A percentile compares a stretch with the other conserved stretches of the same genome.
Evolutionary conservation across 768 basidiomycete species (phyloP).

Genomic region (Agrocybe pediades): DNA sequence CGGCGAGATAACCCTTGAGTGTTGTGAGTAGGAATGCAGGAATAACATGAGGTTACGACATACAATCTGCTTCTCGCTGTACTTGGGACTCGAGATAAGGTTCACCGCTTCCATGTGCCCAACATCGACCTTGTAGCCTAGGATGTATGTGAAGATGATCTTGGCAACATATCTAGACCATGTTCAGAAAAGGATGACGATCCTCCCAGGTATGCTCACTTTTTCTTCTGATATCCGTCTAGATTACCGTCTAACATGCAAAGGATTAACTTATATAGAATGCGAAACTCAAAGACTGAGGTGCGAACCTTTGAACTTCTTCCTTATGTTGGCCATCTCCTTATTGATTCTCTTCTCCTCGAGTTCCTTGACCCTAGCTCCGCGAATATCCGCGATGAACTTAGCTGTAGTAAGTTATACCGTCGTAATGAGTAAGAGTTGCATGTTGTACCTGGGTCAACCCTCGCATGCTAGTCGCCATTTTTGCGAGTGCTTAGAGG

Average conservation of each 20-base stretch:
- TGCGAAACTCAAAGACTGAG: slow-evolving; percentile 5
- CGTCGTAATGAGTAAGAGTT: background rate
- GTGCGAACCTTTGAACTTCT: slow-evolving; percentile 92
- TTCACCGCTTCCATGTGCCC: slow-evolving; percentile 99
- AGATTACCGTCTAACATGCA: slow-evolving; percentile 69
- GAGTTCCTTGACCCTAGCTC: slow-evolving; percentile 92
- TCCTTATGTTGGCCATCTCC: slow-evolving; percentile 99
- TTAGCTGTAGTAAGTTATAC: slow-evolving; percentile 31
- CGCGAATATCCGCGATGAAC: slow-evolving; percentile 99
- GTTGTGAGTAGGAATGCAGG: slow-evolving; percentile 13
- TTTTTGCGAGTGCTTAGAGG: slow-evolving; percentile 32
- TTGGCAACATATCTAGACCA: slow-evolving; percentile 88
- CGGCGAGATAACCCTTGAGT: slow-evolving; percentile 90
- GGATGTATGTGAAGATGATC: slow-evolving; percentile 98
- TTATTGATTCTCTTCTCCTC: slow-evolving; percentile 99
- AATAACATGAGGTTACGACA: slow-evolving; percentile 26
- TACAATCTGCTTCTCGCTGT: slow-evolving; percentile 99
- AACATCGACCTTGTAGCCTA: slow-evolving; percentile 98
- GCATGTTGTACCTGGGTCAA: slow-evolving; percentile 77
- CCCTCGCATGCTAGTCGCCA: slow-evolving; percentile 92
- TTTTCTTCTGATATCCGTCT: slow-evolving; percentile 92
- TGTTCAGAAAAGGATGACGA: background rate
- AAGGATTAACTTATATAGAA: slow-evolving; percentile 5
- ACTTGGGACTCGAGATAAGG: slow-evolving; percentile 92
- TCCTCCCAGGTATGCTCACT: slow-evolving; percentile 46